These are phyloP conservation scores for Simplicillium aogashimaense DNA, from an alignment of 2,329 filamentous ascomycete species.

Conservation along the genomic window DNA sequence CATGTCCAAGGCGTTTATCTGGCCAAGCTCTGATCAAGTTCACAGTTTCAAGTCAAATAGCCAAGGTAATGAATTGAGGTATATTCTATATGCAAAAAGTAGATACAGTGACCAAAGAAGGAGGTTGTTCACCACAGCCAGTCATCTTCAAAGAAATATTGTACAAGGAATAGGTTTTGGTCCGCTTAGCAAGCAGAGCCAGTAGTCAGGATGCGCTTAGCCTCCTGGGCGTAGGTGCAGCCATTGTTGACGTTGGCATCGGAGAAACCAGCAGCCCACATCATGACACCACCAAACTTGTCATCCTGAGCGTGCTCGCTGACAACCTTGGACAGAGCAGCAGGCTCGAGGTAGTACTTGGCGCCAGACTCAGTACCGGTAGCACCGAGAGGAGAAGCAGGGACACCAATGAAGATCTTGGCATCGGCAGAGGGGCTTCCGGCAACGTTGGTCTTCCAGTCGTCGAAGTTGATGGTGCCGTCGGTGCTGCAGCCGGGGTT, in stretches of 20 bases:
- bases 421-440: conserved; percentile 17
- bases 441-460: conserved; percentile 17
- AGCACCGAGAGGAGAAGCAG: conserved; percentile 12
- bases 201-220: conserved; percentile 7
- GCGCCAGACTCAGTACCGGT: conserved; percentile 13
- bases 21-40: no score
- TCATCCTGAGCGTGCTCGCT: conserved; percentile 15
- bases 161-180: no score
- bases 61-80: no score
- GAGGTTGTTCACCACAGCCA: no score
- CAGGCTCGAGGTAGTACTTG: conserved; percentile 15
- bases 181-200: conserved; percentile 5
- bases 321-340: conserved; percentile 14
- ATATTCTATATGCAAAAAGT: no score
- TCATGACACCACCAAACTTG: conserved; percentile 21
- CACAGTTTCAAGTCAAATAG: no score
- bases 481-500: conserved; percentile 26
- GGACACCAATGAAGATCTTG: conserved; percentile 24
- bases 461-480: conserved; percentile 22
- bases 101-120: no score
- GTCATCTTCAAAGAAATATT: no score
- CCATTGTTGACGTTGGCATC: conserved; percentile 8
- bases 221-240: conserved; percentile 9
- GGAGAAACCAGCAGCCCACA: conserved; percentile 8
- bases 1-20: no score